phyloP scores from a whole-genome alignment of 441 rosid genomes.

The Bruguiera hainesii region DNA sequence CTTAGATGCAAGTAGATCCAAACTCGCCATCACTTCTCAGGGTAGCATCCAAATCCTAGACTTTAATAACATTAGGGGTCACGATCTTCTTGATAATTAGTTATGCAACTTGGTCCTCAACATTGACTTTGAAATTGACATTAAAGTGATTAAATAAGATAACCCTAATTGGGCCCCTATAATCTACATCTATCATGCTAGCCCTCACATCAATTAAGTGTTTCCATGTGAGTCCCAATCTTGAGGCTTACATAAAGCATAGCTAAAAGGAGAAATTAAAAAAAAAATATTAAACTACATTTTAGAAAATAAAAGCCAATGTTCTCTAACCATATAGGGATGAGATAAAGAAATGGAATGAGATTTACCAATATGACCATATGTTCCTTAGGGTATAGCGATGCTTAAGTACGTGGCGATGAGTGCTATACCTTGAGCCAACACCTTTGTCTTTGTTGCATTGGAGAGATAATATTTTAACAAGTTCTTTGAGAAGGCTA shows the following conservation, averaged over 20 bases:
- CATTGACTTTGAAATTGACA: conserved; percentile 57
- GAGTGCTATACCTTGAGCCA: conserved; percentile 78
- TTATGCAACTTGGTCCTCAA: conserved; percentile 71
- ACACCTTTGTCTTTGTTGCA: conserved; percentile 55
- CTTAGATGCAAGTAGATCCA: conserved; percentile 64
- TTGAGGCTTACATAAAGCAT: conserved; percentile 40
- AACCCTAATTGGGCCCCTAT: conserved; percentile 71
- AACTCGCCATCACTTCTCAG: conserved; percentile 68
- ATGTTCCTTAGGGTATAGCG: conserved; percentile 72
- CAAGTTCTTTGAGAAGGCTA: no score
- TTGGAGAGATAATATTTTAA: conserved; percentile 49
- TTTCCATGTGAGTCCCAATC: conserved; percentile 81
- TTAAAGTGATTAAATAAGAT: conserved; percentile 67
- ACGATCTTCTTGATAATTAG: conserved; percentile 61
- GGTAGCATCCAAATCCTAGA: conserved; percentile 59
- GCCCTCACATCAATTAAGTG: conserved; percentile 81
- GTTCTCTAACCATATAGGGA: background rate
- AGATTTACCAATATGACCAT: conserved; percentile 67
- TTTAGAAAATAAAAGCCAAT: background rate
- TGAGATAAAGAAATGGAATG: background rate
- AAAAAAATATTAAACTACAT: background rate
- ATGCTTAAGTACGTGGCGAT: conserved; percentile 76
- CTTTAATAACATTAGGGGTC: conserved; percentile 58
- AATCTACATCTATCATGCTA: conserved; percentile 74
- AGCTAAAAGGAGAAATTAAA: no score